phyloP scores from a whole-genome alignment of 495 filamentous ascomycete genomes.

The Penicillium coffeae region DNA sequence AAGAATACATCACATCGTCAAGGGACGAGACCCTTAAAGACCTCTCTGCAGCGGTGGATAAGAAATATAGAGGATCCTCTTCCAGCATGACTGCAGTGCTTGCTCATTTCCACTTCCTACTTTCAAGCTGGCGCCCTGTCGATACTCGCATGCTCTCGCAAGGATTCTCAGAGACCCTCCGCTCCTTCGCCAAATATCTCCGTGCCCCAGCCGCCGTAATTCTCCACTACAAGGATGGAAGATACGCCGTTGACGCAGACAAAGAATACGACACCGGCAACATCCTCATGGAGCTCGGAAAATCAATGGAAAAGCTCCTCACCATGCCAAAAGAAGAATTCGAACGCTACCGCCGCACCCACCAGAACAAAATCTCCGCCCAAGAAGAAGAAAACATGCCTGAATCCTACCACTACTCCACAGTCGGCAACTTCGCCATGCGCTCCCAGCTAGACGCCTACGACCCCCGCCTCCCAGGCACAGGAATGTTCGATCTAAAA shows the following conservation, averaged over 20 bases:
- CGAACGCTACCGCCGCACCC: slow-evolving; percentile 72
- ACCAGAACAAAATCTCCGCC: slow-evolving; percentile 56
- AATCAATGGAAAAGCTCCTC: slow-evolving; percentile 95
- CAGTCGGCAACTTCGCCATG: slow-evolving; percentile 85
- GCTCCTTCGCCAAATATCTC: slow-evolving; percentile 66
- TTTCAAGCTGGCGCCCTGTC: slow-evolving; percentile 76
- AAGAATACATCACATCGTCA: slow-evolving; percentile 84
- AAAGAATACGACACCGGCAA: slow-evolving; percentile 87
- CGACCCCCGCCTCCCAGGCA: slow-evolving; percentile 80
- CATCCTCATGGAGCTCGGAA: slow-evolving; percentile 83
- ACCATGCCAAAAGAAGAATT: slow-evolving; percentile 76
- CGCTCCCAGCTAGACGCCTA: slow-evolving; percentile 93
- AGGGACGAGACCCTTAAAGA: slow-evolving; percentile 64
- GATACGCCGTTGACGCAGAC: slow-evolving; percentile 96
- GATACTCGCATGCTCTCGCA: slow-evolving; percentile 62
- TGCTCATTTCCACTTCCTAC: slow-evolving; percentile 86
- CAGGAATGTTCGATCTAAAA: slow-evolving; percentile 96
- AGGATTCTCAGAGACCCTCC: slow-evolving; percentile 53
- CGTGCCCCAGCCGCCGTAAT: slow-evolving; percentile 76
- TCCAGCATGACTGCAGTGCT: slow-evolving; percentile 91
- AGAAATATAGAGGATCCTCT: slow-evolving; percentile 90
- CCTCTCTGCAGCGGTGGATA: slow-evolving; percentile 61
- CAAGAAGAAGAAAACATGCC: slow-evolving; percentile 62
- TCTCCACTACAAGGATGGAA: slow-evolving; percentile 75
- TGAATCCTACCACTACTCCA: slow-evolving; percentile 86